phyloP scores from a whole-genome alignment of 768 basidiomycete genomes.

The Dendrothele bispora region DNA sequence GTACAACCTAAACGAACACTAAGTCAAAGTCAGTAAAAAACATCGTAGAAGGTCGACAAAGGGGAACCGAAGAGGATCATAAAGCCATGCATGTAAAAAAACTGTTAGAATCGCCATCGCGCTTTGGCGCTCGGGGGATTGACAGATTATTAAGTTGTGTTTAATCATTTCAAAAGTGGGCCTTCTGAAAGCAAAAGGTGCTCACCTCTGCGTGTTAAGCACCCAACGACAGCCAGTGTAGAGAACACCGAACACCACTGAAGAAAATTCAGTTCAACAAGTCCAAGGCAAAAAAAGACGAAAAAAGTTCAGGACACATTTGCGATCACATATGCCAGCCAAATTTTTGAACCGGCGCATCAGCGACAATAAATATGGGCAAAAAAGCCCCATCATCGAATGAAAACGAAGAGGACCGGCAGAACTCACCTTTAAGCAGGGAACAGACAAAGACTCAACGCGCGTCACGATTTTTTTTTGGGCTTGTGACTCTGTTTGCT shows the following conservation, averaged over 20 bases:
- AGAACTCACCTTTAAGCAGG: no score
- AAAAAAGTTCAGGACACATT: conserved; percentile 42
- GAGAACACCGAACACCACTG: no score
- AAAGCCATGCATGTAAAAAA: conserved; percentile 9
- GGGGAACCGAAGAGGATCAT: conserved; percentile 1
- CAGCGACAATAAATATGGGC: conserved; percentile 76
- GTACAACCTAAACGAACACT: no score
- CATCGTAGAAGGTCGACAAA: no score
- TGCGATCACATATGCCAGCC: conserved; percentile 46
- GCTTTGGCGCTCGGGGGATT: conserved; percentile 48
- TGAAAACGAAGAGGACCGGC: background rate
- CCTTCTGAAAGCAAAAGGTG: no score
- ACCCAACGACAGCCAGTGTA: conserved; percentile 4
- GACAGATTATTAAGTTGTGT: conserved; percentile 45
- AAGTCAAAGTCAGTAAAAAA: no score
- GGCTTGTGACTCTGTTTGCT: no score
- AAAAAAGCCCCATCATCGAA: conserved; percentile 48
- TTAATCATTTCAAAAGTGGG: conserved; percentile 29
- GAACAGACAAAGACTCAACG: no score
- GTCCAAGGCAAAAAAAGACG: background rate
- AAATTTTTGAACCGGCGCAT: conserved; percentile 33
- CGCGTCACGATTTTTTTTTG: no score
- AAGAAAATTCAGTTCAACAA: conserved; percentile 12
- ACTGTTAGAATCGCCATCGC: conserved; percentile 26
- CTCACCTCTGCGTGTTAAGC: background rate